These are phyloP conservation scores for Kodamaea lidongshanica DNA, from an alignment of 805 yeast genomes.

Conservation along the genomic window DNA sequence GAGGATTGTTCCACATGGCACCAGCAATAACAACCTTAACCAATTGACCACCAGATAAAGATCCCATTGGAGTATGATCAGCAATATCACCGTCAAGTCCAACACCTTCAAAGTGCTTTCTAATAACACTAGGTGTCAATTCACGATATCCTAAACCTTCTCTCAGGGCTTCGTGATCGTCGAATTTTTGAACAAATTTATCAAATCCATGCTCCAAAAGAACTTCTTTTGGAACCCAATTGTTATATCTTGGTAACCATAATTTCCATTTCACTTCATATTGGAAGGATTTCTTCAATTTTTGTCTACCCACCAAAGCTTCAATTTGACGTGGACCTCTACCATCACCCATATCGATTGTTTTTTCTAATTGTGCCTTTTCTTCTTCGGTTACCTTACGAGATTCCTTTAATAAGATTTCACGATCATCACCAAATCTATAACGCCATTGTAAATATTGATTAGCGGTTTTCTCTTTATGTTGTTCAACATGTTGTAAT, in stretches of 20 bases:
- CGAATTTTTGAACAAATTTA: constrained; percentile 40
- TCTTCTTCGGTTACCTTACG: constrained; percentile 77
- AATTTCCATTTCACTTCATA: constrained; percentile 92
- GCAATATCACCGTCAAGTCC: constrained; percentile 98
- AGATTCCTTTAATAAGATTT: constrained; percentile 86
- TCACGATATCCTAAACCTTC: constrained; percentile 44
- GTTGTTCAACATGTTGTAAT: constrained; percentile 92
- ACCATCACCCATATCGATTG: constrained; percentile 78
- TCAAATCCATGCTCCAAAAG: constrained; percentile 58
- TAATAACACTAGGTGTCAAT: constrained; percentile 80
- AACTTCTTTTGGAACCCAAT: constrained; percentile 85
- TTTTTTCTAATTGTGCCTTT: constrained; percentile 67
- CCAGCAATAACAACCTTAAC: constrained; percentile 99
- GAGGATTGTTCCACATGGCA: constrained; percentile 99
- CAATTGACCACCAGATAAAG: constrained; percentile 95
- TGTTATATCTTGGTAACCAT: constrained; percentile 88
- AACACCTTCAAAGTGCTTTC: constrained; percentile 95
- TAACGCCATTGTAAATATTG: constrained; percentile 99
- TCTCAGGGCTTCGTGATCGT: constrained; percentile 44
- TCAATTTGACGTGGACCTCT: constrained; percentile 84
- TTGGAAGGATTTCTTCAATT: constrained; percentile 92
- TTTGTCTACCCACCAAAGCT: constrained; percentile 96
- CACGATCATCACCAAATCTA: constrained; percentile 96
- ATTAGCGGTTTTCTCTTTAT: constrained; percentile 95
- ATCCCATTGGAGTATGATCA: constrained; percentile 95